Percentiles rank a stretch among this genome's conserved stretches.
Conservation (phyloP, 2,329 filamentous ascomycete genomes). For the Aspergillus sp. region DNA sequence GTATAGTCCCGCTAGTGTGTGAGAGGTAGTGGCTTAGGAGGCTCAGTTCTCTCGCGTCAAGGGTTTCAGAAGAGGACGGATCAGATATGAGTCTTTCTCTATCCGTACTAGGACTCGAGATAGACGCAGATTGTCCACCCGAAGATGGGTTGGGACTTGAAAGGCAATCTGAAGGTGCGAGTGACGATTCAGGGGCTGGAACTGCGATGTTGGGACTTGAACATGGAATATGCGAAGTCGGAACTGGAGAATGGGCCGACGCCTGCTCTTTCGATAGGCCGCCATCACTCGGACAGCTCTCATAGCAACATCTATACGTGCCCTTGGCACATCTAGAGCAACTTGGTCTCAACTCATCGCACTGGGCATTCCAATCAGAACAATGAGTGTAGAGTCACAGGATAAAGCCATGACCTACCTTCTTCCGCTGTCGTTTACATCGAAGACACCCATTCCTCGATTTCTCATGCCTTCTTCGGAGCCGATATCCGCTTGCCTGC, state of each 20-base stretch:
- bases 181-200: background rate
- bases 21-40: conserved; percentile 44
- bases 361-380: conserved; percentile 24
- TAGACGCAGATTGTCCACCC: conserved; percentile 2
- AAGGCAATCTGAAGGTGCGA: conserved; percentile 6
- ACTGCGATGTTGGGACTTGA: background rate
- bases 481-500: conserved; percentile 12
- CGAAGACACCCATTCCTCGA: conserved; percentile 34
- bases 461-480: conserved; percentile 29
- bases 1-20: conserved; percentile 40
- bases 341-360: conserved; percentile 33
- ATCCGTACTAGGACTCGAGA: conserved; percentile 1
- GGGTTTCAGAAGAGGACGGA: conserved; percentile 3
- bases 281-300: conserved; percentile 4
- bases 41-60: conserved; percentile 31
- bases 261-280: conserved; percentile 6
- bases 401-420: conserved; percentile 22
- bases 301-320: conserved; percentile 30
- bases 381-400: background rate
- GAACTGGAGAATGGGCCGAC: background rate
- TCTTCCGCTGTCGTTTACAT: conserved; percentile 37
- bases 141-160: conserved; percentile 8
- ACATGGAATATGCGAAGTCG: conserved; percentile 1
- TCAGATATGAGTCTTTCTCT: background rate
- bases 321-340: conserved; percentile 36